phyloP scores from a whole-genome alignment of 805 yeast species.

The Hanseniaspora lindneri region DNA sequence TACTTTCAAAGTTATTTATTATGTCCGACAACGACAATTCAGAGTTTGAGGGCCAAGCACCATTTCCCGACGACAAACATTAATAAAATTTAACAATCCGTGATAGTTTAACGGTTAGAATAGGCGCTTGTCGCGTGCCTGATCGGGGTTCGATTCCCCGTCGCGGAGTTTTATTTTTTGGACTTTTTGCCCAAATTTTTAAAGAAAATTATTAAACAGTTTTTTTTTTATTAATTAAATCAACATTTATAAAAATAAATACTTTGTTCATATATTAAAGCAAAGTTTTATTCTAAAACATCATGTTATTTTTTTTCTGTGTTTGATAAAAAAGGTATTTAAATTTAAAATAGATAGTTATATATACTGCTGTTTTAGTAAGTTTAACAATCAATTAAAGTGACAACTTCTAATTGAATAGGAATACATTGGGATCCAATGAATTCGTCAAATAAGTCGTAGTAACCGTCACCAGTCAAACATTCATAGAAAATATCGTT shows the following conservation, averaged over 20 bases:
- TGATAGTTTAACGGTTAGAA: slow-evolving; percentile 19
- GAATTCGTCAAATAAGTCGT: slow-evolving; percentile 44
- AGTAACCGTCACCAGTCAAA: slow-evolving; percentile 42
- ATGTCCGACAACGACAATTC: too few species aligned
- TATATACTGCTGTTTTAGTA: not conserved
- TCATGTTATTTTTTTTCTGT: too few species aligned
- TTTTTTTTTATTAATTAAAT: too few species aligned
- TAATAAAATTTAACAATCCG: slow-evolving; percentile 15
- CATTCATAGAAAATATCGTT: slow-evolving; percentile 44
- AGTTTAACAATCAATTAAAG: slow-evolving; percentile 34
- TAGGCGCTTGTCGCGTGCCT: slow-evolving; percentile 18
- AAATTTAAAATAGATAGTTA: not conserved
- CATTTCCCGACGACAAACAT: too few species aligned
- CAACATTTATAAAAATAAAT: too few species aligned
- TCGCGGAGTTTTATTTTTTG: slow-evolving; percentile 17
- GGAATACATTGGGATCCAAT: slow-evolving; percentile 41
- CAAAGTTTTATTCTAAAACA: too few species aligned
- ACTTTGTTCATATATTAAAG: too few species aligned
- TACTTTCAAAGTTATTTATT: too few species aligned
- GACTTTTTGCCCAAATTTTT: not conserved
- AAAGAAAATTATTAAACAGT: too few species aligned
- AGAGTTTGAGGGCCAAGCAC: too few species aligned
- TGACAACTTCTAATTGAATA: slow-evolving; percentile 37
- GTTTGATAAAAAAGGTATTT: not conserved
- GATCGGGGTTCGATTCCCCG: slow-evolving; percentile 19